Evolutionary conservation across 1,284 basidiomycete genomes (phyloP), one percentile per base, ranked within the genome.

Genomic region (Pascua guehoae): DNA sequence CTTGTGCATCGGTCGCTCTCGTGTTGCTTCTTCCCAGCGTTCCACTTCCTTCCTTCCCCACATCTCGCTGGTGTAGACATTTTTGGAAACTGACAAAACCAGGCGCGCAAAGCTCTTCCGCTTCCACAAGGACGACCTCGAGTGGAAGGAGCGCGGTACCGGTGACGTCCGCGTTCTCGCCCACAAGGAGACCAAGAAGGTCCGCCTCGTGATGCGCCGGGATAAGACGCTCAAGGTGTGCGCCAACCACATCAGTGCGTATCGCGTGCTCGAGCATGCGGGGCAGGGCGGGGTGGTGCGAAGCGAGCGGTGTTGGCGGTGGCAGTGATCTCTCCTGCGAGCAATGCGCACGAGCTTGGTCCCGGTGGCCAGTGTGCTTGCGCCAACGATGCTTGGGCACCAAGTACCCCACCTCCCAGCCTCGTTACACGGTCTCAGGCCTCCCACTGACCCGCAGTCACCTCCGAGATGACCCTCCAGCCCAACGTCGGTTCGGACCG

Each of bases 221-320:
- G 96, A 99, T 84, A 98, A 98, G 87, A 98, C 96, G 48, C 84
- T 94, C 79, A 98, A 99, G 80, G 94, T 98, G 77, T 98, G 96
- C 81, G 96, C 96, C 61, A 99, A 99, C 82, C 96, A 98, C 81
- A 81, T 85, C 68, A 85, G 95, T 97, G 72, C 80, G 91, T 86
- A 12, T 32, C 12, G 5, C 18, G 40, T 32, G 24, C 24, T 32
- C 24, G 24, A 32, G 24, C n/a, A n/a, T n/a, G n/a, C n/a, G n/a
- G n/a, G n/a, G n/a, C 24, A 32, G 24, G 24, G 24, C 24, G 24
- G 24, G 24, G 24, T 32, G 24, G 24, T n/a, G n/a, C n/a, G n/a
- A n/a, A n/a, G n/a, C n/a, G n/a, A n/a, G n/a, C n/a, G n/a, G n/a
- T n/a, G n/a, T n/a, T n/a, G n/a, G n/a, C n/a, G n/a, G n/a, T 32